Evolutionary conservation across 2,329 filamentous ascomycete species (phyloP), one percentile per base, ranked within the genome.

Genomic region (Alternaria brassicicola): DNA sequence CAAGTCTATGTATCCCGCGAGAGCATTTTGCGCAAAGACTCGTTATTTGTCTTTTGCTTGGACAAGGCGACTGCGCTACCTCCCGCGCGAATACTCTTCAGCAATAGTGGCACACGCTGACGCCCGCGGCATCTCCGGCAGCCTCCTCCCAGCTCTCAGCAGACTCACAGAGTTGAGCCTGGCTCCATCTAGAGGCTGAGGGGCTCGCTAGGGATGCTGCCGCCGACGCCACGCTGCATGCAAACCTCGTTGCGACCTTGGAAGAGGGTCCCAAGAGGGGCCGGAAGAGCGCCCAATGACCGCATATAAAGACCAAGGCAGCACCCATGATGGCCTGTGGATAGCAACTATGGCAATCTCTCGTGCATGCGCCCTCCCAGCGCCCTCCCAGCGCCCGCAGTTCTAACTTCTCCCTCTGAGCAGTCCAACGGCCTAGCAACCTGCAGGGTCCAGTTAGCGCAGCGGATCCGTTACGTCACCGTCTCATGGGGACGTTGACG

Each of bases 401-500:
- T 42, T n/a, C 28, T 39, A 36, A 54, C 59, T 51, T 36, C 28
- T 48, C 48, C 42, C 50, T 43, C 54, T 33, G 54, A 48, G 46
- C 50, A 43, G 53, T 54, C 48, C 55, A 61, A 57, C 60, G 56
- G 55, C 56, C 19, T 54, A 42, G 51, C 47, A 21, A 38, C 30
- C 53, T 65, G 64, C 65, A 69, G 57, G 64, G 62, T 52, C 52
- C 52, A 55, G 12, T 36, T 57, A 49, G 39, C 26, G 38, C 62
- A 56, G 59, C 55, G 51, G 31, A 49, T 56, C 50, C 30, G 23
- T 61, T 69, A 69, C 68, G 68, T 70, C 68, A 70, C 55, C 33
- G 54, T 21, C 39, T 50, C 38, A 35, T 53, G 60, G 49, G 31
- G 48, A 57, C n/a, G n/a, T n/a, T n/a, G n/a, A 49, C 35, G 30